Conservation (phyloP, 139 green algal genomes). For the Klebsormidium nitens region DNA sequence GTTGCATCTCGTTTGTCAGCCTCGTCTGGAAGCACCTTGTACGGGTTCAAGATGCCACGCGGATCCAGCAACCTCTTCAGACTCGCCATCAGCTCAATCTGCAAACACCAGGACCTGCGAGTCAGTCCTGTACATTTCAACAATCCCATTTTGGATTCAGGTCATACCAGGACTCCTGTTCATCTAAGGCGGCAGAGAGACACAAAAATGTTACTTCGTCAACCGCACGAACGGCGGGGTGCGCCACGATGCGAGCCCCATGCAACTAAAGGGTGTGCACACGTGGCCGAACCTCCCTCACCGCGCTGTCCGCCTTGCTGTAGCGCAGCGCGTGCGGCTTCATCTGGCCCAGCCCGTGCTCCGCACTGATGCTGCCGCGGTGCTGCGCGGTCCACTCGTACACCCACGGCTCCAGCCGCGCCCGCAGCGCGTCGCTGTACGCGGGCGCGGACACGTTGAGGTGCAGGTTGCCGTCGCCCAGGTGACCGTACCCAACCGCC, state of each 20-base stretch:
- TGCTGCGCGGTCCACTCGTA: conserved; percentile 73
- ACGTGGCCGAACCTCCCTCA: too few species aligned
- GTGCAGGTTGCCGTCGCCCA: conserved; percentile 96
- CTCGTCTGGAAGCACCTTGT: conserved; percentile 80
- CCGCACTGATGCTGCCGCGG: conserved; percentile 84
- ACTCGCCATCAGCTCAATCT: conserved; percentile 60
- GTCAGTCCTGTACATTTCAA: too few species aligned
- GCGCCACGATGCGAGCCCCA: too few species aligned
- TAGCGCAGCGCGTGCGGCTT: conserved; percentile 74
- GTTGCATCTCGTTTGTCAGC: not conserved
- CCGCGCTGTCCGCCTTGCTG: conserved; percentile 62
- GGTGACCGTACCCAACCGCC: conserved; percentile 90
- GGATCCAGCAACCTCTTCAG: conserved; percentile 87
- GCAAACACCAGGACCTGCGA: conserved; percentile 9
- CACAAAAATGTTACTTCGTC: too few species aligned
- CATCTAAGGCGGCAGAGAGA: too few species aligned
- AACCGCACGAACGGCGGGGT: too few species aligned
- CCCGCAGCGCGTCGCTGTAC: conserved; percentile 11
- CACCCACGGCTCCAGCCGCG: conserved; percentile 87
- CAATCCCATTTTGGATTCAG: too few species aligned
- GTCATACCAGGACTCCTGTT: too few species aligned
- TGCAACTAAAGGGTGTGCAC: too few species aligned
- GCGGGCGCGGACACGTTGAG: conserved; percentile 77
- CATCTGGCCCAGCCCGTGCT: conserved; percentile 93
- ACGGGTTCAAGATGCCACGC: conserved; percentile 86